Base-by-base conservation (phyloP, 768 basidiomycete species). In the Boletales sp. region DNA sequence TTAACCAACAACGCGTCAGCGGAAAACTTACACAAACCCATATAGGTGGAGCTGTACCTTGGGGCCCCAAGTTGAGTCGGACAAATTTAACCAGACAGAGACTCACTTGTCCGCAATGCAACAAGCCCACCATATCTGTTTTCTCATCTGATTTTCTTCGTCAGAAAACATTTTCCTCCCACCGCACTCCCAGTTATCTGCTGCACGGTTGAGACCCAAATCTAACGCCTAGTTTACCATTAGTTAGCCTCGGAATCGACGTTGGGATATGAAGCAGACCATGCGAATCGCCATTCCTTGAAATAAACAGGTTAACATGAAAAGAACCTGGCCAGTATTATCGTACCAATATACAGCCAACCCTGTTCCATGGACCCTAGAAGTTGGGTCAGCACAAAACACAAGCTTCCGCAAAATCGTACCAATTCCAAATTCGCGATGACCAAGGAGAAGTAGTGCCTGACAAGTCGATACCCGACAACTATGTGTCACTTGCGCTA, bases 401-500 rank as follows among this genome's bases (percentile, higher is more conserved):
- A 33, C 38, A 11, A 21, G 32, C 40, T 13, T 18, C 13, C n/a
- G 44, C 14, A 35, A 21, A 25, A 21, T 40, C 66, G 70, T 75
- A 60, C 88, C 90, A 33, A 90, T 84, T 13, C 93, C 93, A 62
- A 92, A 87, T 70, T 94, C 90, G 6, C 90, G 79, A 63, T 89
- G 82, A 1, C 88, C 88, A 12, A 93, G 68, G 12, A 94, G 77
- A 39, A 94, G 73, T 13, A 94, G 66, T 2, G 90, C 79, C 62
- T 94, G 92, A 19, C 89, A 87, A 0, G 87, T 89, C 4, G 89
- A 84, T 32, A 82, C 79, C 31, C 86, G 75, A 47, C 81, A 83
- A 44, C 78, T 78, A 53, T 87, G 84, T 47, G 84, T 83, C 11
- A 83, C 74, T 56, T 80, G 74, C 46, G 80, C 81, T 89, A 46